These are phyloP conservation scores for Yarrowia sp. DNA, from an alignment of 805 yeast species.

Conservation along the genomic window DNA sequence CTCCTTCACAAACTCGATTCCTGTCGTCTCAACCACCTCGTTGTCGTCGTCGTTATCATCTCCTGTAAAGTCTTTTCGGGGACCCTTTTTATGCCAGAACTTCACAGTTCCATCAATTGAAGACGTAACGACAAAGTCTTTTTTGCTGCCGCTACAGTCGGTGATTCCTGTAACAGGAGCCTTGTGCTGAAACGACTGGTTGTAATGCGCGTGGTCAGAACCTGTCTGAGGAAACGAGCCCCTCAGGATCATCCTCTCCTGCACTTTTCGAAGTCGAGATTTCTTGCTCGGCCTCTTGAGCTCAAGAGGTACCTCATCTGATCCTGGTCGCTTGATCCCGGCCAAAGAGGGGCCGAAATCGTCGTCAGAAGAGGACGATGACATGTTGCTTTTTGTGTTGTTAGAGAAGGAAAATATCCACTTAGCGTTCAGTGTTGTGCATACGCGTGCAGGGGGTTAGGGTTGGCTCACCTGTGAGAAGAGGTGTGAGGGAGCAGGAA, in stretches of 20 bases:
- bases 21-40: constrained; percentile 3
- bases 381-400: neutral
- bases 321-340: neutral
- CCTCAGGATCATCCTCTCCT: neutral
- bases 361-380: constrained; percentile 14
- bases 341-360: constrained; percentile 26
- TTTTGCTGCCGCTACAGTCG: constrained; percentile 15
- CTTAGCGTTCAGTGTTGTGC: constrained; percentile 9
- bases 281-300: constrained; percentile 3
- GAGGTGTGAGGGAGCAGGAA: neutral
- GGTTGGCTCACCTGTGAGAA: neutral
- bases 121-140: constrained; percentile 35
- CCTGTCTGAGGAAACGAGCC: constrained; percentile 14
- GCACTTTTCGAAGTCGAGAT: constrained; percentile 10
- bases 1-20: constrained; percentile 39
- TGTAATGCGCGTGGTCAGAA: constrained; percentile 5
- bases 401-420: neutral
- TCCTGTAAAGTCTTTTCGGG: neutral
- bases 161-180: neutral
- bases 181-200: constrained; percentile 19
- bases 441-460: neutral
- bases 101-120: constrained; percentile 40
- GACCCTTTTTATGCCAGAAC: constrained; percentile 36
- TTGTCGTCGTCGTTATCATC: constrained; percentile 26
- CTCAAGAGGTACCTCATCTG: constrained; percentile 14